Percentiles rank a stretch among this genome's conserved stretches.
Conservation (phyloP, 345 rosid genomes). For the Eutrema yunnanense region DNA sequence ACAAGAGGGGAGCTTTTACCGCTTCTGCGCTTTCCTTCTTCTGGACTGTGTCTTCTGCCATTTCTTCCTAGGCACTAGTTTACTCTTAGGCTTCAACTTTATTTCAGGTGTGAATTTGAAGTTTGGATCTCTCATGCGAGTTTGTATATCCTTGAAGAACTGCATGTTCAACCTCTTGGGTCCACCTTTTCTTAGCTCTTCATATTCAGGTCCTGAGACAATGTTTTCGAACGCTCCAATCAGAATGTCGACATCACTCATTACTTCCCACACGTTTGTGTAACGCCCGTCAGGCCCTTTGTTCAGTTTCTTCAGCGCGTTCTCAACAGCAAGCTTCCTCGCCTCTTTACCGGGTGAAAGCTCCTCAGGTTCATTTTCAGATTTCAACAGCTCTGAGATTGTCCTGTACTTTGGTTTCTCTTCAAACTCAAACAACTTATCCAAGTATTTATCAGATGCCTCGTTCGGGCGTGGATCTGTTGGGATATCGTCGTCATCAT, state of each 20-base stretch:
- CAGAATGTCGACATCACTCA: constrained; percentile 80
- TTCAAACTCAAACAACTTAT: constrained; percentile 83
- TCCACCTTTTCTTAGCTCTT: constrained; percentile 90
- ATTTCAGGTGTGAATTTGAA: constrained; percentile 80
- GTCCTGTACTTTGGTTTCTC: constrained; percentile 88
- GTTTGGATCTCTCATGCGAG: constrained; percentile 89
- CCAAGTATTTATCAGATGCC: constrained; percentile 68
- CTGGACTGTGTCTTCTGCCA: constrained; percentile 86
- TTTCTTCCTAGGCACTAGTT: constrained; percentile 77
- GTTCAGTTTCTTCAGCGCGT: constrained; percentile 84
- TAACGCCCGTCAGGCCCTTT: constrained; percentile 96
- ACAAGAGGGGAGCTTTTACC: constrained; percentile 28
- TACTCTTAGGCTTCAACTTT: constrained; percentile 90
- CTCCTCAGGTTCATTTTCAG: constrained; percentile 82
- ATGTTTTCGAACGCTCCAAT: constrained; percentile 90
- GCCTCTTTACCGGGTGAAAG: constrained; percentile 87
- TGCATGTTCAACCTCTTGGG: constrained; percentile 84
- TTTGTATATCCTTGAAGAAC: constrained; percentile 94
- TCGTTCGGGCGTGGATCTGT: constrained; percentile 74
- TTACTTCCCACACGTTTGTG: constrained; percentile 87
- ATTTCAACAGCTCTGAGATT: constrained; percentile 66
- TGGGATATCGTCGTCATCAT: constrained; percentile 73
- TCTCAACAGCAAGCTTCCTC: constrained; percentile 87
- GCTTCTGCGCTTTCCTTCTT: constrained; percentile 79
- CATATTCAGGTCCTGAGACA: constrained; percentile 88